Evolutionary conservation across 1,284 basidiomycete genomes (phyloP).

Genomic region (Farysia itapuensis): DNA sequence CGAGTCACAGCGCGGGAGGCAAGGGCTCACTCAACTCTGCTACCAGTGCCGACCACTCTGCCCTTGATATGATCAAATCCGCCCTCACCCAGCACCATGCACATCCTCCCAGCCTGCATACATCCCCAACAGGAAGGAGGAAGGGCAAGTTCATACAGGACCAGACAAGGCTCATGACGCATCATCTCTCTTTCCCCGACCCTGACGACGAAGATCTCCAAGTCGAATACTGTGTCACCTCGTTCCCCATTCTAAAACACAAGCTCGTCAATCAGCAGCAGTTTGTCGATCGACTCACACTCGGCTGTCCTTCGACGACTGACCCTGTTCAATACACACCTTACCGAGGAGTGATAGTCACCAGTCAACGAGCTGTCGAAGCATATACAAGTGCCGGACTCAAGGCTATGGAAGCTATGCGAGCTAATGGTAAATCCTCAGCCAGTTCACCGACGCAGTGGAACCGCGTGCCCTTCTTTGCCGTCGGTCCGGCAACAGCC

Average conservation of each 20-base stretch:
- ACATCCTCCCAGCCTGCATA: not conserved
- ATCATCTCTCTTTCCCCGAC: conserved; percentile 42
- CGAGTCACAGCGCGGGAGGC: conserved; percentile 6
- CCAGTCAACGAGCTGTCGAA: conserved; percentile 53
- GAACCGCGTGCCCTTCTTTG: conserved; percentile 53
- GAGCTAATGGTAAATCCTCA: conserved; percentile 11
- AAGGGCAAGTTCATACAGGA: conserved; percentile 48
- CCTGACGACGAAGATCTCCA: conserved; percentile 20
- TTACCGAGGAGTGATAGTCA: conserved; percentile 50
- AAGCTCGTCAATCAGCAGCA: conserved; percentile 27
- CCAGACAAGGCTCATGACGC: conserved; percentile 51
- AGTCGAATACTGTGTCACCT: conserved; percentile 49
- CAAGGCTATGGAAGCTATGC: conserved; percentile 11
- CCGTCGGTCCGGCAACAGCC: conserved; percentile 53
- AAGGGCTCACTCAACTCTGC: conserved; percentile 12
- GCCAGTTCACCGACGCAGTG: conserved; percentile 32
- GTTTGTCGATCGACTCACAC: conserved; percentile 29
- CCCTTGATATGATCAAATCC: conserved; percentile 9
- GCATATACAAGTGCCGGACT: conserved; percentile 46
- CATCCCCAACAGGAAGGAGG: conserved; percentile 25
- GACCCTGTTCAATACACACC: not conserved
- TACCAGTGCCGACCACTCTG: conserved; percentile 10
- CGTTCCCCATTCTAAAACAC: conserved; percentile 47
- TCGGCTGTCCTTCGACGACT: conserved; percentile 6
- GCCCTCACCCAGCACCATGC: conserved; percentile 3